Evolutionary conservation across 192 early-diverging fungal species (phyloP).

Genomic region (Linnemannia exigua): DNA sequence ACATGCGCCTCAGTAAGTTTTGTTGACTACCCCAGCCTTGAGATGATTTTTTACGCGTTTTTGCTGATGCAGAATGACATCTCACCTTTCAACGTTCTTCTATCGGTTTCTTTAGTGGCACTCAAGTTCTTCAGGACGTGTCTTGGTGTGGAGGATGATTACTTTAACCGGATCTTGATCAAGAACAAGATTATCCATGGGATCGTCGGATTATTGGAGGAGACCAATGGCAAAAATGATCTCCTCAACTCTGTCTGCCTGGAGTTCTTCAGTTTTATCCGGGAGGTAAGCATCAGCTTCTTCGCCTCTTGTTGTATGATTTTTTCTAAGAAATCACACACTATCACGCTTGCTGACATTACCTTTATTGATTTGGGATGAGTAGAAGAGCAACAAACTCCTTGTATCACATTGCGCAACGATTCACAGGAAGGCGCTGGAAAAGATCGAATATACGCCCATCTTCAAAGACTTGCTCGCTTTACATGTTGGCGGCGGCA

Average conservation of each 20-base stretch:
- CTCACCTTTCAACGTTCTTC: background rate
- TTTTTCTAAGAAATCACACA: background rate
- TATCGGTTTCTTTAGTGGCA: slow-evolving; percentile 65
- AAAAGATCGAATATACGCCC: background rate
- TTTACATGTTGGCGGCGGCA: slow-evolving; percentile 57
- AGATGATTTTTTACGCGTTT: background rate
- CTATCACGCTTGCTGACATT: background rate
- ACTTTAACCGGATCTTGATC: slow-evolving; percentile 78
- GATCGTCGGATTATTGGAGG: slow-evolving; percentile 69
- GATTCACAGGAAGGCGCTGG: background rate
- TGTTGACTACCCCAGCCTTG: background rate
- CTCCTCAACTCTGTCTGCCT: slow-evolving; percentile 91
- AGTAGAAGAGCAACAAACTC: slow-evolving; percentile 70
- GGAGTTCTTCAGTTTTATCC: slow-evolving; percentile 86
- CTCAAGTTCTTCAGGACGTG: slow-evolving; percentile 83
- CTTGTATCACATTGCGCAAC: slow-evolving; percentile 77
- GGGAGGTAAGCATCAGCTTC: slow-evolving; percentile 56
- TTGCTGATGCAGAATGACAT: background rate
- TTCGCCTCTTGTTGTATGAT: background rate
- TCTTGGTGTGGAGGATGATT: slow-evolving; percentile 83
- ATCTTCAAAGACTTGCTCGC: background rate
- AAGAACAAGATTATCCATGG: slow-evolving; percentile 76
- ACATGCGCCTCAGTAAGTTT: slow-evolving; percentile 76
- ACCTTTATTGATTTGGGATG: no score
- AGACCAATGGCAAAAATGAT: slow-evolving; percentile 77